Percentiles rank a stretch among this genome's conserved stretches.
phyloP scores from a whole-genome alignment of 805 yeast species.

The Ogataea philodendri region DNA sequence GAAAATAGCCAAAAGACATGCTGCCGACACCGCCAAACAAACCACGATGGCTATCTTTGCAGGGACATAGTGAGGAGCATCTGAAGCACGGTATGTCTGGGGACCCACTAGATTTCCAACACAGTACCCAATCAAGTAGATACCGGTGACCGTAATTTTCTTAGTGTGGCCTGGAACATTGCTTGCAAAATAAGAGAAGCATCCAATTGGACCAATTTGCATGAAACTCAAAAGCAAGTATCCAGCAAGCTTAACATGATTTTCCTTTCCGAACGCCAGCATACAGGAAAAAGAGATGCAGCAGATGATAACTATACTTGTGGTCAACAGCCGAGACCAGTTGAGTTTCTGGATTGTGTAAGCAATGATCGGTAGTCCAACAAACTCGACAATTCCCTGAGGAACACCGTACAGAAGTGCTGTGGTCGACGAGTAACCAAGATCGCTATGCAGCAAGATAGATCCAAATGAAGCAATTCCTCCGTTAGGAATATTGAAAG shows the following conservation, averaged over 20 bases:
- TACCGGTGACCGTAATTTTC: conserved; percentile 53
- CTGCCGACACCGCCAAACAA: conserved; percentile 35
- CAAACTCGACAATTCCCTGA: conserved; percentile 37
- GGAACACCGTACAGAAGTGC: conserved; percentile 37
- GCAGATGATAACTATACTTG: conserved; percentile 24
- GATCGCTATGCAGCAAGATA: conserved; percentile 40
- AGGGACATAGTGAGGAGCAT: conserved; percentile 44
- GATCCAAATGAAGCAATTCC: conserved; percentile 48
- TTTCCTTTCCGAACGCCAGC: conserved; percentile 28
- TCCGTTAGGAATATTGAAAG: conserved; percentile 53
- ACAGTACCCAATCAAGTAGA: conserved; percentile 59
- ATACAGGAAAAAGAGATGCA: conserved; percentile 29
- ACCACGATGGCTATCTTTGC: conserved; percentile 43
- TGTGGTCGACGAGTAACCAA: conserved; percentile 28
- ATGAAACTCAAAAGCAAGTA: conserved; percentile 20
- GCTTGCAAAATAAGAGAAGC: conserved; percentile 21
- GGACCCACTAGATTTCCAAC: conserved; percentile 70
- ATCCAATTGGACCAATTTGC: conserved; percentile 22
- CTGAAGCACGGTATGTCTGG: conserved; percentile 55
- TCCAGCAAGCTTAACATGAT: conserved; percentile 30
- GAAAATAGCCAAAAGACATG: conserved; percentile 10
- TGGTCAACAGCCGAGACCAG: conserved; percentile 32
- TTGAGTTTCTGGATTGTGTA: conserved; percentile 23
- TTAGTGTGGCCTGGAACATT: conserved; percentile 71
- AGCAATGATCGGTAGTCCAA: conserved; percentile 27